These are phyloP conservation scores for Lentinula raphanica DNA, from an alignment of 768 basidiomycete species.

Conservation along the genomic window DNA sequence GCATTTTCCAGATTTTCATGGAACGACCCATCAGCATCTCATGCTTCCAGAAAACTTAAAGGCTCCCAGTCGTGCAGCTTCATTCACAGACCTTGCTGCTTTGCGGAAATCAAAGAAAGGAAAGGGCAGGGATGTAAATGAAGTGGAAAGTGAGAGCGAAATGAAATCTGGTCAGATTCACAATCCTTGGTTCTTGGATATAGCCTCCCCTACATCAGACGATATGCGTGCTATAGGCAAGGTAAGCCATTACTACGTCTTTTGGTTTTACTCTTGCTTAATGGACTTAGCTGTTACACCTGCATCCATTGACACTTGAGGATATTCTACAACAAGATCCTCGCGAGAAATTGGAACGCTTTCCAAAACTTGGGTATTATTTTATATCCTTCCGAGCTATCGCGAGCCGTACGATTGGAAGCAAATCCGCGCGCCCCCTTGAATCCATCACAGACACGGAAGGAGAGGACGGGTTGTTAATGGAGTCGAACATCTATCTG, in stretches of 20 bases:
- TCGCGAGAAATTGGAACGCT: conserved; percentile 86
- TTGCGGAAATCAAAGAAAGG: conserved; percentile 36
- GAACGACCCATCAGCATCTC: conserved; percentile 24
- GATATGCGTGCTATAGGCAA: conserved; percentile 85
- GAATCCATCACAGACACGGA: conserved; percentile 4
- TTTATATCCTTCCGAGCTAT: conserved; percentile 85
- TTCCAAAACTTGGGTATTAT: conserved; percentile 86
- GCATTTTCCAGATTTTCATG: conserved; percentile 4
- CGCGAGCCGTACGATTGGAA: conserved; percentile 46
- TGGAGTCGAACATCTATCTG: conserved; percentile 83
- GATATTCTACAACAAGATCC: conserved; percentile 91
- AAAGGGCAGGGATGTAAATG: conserved; percentile 32
- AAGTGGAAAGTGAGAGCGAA: background rate
- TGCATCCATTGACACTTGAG: conserved; percentile 91
- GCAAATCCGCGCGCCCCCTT: conserved; percentile 30
- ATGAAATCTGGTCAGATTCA: conserved; percentile 17
- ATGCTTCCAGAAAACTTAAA: conserved; percentile 27
- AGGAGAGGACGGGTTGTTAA: conserved; percentile 44
- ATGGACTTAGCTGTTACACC: conserved; percentile 59
- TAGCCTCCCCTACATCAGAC: conserved; percentile 81
- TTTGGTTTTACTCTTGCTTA: background rate
- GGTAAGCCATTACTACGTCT: conserved; percentile 33
- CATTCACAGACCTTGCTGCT: conserved; percentile 22
- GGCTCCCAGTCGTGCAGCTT: conserved; percentile 22
- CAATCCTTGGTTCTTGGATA: conserved; percentile 87